phyloP scores from a whole-genome alignment of 352 stramenopile genomes.

The Thalassiosira livingstoniorum region DNA sequence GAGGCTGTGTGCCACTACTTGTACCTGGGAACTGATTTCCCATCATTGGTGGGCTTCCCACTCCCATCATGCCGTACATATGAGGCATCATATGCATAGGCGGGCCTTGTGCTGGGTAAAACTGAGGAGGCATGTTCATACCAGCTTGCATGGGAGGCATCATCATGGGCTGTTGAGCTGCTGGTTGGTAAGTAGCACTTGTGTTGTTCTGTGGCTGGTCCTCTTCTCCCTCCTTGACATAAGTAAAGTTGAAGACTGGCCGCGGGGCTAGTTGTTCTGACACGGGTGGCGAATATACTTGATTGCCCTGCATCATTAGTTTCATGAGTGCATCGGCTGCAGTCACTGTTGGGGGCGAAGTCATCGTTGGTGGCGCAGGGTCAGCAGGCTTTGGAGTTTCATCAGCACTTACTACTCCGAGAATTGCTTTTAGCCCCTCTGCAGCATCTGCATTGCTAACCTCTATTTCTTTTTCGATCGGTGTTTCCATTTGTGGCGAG shows the following conservation, averaged over 20 bases:
- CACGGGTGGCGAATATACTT: slow-evolving; percentile 24
- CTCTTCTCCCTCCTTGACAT: slow-evolving; percentile 83
- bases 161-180: slow-evolving; percentile 20
- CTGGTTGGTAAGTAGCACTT: slow-evolving; percentile 10
- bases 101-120: slow-evolving; percentile 33
- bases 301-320: slow-evolving; percentile 65
- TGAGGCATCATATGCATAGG: slow-evolving; percentile 40
- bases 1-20: slow-evolving; percentile 19
- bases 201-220: slow-evolving; percentile 38
- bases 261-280: slow-evolving; percentile 12
- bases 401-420: slow-evolving; percentile 51
- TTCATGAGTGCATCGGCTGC: slow-evolving; percentile 73
- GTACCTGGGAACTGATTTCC: not conserved
- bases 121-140: slow-evolving; percentile 35
- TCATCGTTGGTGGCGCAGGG: not conserved
- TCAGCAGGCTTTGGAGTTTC: slow-evolving; percentile 15
- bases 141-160: slow-evolving; percentile 39
- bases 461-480: not conserved
- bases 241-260: slow-evolving; percentile 84
- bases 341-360: slow-evolving; percentile 28
- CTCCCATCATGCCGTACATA: slow-evolving; percentile 30
- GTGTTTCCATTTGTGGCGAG: slow-evolving; percentile 9
- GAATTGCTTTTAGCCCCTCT: slow-evolving; percentile 65
- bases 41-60: slow-evolving; percentile 32
- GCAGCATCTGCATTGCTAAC: slow-evolving; percentile 8